Evolutionary conservation across 2,329 filamentous ascomycete genomes (phyloP).

Genomic region (Colletotrichum cuscutae): DNA sequence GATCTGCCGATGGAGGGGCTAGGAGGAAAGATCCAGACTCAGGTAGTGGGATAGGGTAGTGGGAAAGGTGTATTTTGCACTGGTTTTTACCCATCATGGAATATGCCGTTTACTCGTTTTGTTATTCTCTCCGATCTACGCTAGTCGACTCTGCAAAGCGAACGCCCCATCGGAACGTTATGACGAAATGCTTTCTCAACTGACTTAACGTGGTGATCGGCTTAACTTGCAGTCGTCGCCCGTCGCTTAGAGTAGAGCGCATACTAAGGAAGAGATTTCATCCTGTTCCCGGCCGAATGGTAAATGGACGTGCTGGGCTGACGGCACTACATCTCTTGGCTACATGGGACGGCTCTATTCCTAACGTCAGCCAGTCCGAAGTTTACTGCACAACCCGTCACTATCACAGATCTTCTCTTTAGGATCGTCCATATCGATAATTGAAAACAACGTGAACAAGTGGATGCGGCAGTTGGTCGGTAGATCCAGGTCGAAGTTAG

Average conservation of each 20-base stretch:
- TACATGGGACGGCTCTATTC: not conserved
- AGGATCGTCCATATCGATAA: not conserved
- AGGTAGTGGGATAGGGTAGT: not conserved
- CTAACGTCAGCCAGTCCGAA: not conserved
- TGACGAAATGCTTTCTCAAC: not conserved
- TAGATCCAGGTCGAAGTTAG: not conserved
- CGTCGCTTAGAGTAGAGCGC: not conserved
- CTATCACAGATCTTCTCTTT: not conserved
- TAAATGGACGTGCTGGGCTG: not conserved
- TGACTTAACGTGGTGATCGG: not conserved
- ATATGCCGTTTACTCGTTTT: not conserved
- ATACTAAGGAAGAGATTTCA: not conserved
- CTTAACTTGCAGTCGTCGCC: not conserved
- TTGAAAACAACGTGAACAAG: not conserved
- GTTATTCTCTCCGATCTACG: not conserved
- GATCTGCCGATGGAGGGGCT: not conserved
- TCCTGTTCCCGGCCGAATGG: not conserved
- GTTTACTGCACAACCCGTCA: not conserved
- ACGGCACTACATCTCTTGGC: not conserved
- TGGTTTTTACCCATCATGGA: not conserved
- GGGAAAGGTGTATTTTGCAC: not conserved
- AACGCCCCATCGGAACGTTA: not conserved
- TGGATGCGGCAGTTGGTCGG: not conserved
- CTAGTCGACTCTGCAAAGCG: not conserved
- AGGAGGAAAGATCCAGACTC: not conserved